phyloP scores from a whole-genome alignment of 2,329 filamentous ascomycete genomes.

The Blastomyces gilchristii region DNA sequence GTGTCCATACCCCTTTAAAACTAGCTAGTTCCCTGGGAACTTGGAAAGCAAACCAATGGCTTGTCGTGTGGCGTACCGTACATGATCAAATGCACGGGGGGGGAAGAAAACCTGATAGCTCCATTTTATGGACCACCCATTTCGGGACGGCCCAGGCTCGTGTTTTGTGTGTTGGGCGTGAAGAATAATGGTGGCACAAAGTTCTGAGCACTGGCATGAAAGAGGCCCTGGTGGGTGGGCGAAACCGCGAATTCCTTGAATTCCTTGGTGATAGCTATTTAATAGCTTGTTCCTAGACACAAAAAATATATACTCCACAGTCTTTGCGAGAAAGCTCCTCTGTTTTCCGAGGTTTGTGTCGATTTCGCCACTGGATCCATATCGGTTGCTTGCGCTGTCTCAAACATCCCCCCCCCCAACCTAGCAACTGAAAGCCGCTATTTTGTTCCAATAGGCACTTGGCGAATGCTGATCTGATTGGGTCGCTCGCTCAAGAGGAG shows the following conservation, averaged over 20 bases:
- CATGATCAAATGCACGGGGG: not conserved
- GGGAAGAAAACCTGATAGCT: not conserved
- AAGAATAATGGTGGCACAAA: not conserved
- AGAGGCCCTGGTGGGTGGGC: not conserved
- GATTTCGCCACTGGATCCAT: not conserved
- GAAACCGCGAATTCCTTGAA: not conserved
- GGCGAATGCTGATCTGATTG: too few species aligned
- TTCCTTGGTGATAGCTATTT: not conserved
- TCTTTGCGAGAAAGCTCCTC: not conserved
- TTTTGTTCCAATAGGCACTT: too few species aligned
- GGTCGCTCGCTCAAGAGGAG: too few species aligned
- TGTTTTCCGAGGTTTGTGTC: not conserved
- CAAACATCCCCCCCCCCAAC: not conserved
- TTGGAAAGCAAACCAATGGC: not conserved
- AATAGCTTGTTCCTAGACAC: not conserved
- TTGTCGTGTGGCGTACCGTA: not conserved
- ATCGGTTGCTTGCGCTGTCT: not conserved
- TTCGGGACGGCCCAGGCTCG: not conserved
- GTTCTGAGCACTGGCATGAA: not conserved
- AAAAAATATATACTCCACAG: not conserved
- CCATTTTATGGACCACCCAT: not conserved
- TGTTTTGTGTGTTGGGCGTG: not conserved
- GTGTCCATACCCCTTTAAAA: not conserved
- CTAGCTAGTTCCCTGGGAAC: not conserved
- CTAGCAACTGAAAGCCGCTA: not conserved